A percentile compares a stretch with the other conserved stretches of the same genome.
Evolutionary conservation across 495 filamentous ascomycete genomes (phyloP).

Genomic region (Trichoderma erinaceum): DNA sequence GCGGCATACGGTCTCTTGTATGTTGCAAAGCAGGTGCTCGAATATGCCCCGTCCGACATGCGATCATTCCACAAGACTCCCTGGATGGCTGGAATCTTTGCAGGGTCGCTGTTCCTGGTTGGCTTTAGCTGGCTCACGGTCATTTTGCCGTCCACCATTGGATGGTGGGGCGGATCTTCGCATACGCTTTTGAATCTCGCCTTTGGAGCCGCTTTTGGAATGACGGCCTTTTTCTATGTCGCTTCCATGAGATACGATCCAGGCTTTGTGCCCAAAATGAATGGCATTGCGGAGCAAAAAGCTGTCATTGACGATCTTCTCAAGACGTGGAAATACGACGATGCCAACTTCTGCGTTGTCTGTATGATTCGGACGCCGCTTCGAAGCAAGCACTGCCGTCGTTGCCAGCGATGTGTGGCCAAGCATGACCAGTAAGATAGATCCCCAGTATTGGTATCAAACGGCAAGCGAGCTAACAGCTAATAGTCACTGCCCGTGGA

Average conservation of each 20-base stretch:
- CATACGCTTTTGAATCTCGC: slow-evolving; percentile 67
- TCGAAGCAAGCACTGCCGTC: slow-evolving; percentile 89
- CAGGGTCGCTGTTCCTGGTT: slow-evolving; percentile 78
- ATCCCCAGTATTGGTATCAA: neutral
- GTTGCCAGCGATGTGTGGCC: slow-evolving; percentile 85
- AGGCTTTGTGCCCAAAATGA: slow-evolving; percentile 89
- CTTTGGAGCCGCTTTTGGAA: slow-evolving; percentile 56
- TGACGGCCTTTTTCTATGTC: slow-evolving; percentile 80
- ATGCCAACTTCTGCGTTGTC: slow-evolving; percentile 82
- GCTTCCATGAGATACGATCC: slow-evolving; percentile 82
- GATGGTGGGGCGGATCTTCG: slow-evolving; percentile 49
- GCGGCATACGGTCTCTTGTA: slow-evolving; percentile 70
- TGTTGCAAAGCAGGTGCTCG: slow-evolving; percentile 66
- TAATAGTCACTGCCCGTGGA: slow-evolving; percentile 93
- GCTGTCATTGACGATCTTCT: slow-evolving; percentile 80
- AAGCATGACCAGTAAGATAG: slow-evolving; percentile 91
- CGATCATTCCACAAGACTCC: slow-evolving; percentile 84
- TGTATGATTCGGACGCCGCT: slow-evolving; percentile 92
- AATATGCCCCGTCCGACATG: slow-evolving; percentile 78
- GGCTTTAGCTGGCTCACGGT: slow-evolving; percentile 65
- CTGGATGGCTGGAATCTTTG: slow-evolving; percentile 89
- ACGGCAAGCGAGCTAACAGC: slow-evolving; percentile 33
- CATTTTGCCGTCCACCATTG: slow-evolving; percentile 60
- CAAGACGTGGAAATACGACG: slow-evolving; percentile 80
- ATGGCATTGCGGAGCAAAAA: slow-evolving; percentile 80